phyloP scores from a whole-genome alignment of 441 rosid species.

The Melastoma candidum region DNA sequence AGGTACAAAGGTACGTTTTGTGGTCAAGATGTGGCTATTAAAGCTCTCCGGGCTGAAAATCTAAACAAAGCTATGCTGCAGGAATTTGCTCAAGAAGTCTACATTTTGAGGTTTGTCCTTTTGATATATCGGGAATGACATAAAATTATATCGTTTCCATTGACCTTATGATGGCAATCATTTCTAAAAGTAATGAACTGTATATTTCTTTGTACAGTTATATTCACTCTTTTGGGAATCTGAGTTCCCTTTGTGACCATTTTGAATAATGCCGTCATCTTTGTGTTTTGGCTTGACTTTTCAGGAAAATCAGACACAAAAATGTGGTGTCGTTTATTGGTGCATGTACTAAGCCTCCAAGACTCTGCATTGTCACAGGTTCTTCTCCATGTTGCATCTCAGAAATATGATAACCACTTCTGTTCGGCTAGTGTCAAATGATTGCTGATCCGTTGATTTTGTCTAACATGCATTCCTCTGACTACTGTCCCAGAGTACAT shows the following conservation, averaged over 20 bases:
- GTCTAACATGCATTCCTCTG: too few relatives aligned
- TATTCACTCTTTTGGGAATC: too few relatives aligned
- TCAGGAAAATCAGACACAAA: conserved; percentile 54
- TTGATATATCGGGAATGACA: background rate
- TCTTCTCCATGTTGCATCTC: conserved; percentile 5
- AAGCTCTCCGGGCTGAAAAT: conserved; percentile 43
- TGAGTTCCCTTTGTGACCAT: too few relatives aligned
- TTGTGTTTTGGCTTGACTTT: conserved; percentile 1
- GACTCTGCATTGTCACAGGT: conserved; percentile 60
- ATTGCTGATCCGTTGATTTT: too few relatives aligned
- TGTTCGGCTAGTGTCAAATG: too few relatives aligned
- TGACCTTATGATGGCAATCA: too few relatives aligned
- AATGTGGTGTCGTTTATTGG: conserved; percentile 61
- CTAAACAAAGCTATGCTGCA: conserved; percentile 28
- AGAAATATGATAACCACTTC: too few relatives aligned
- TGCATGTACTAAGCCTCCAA: conserved; percentile 60
- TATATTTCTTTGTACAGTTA: too few relatives aligned
- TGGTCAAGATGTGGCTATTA: conserved; percentile 61
- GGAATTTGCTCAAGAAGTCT: conserved; percentile 66
- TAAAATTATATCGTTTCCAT: too few relatives aligned
- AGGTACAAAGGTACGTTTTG: conserved; percentile 55
- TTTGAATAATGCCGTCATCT: too few relatives aligned
- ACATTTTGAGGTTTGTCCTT: conserved; percentile 51
- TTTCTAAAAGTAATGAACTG: too few relatives aligned
- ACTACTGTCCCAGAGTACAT: conserved; percentile 37